Conservation (phyloP, 352 stramenopile species). For the Globisporangium iwayamae region DNA sequence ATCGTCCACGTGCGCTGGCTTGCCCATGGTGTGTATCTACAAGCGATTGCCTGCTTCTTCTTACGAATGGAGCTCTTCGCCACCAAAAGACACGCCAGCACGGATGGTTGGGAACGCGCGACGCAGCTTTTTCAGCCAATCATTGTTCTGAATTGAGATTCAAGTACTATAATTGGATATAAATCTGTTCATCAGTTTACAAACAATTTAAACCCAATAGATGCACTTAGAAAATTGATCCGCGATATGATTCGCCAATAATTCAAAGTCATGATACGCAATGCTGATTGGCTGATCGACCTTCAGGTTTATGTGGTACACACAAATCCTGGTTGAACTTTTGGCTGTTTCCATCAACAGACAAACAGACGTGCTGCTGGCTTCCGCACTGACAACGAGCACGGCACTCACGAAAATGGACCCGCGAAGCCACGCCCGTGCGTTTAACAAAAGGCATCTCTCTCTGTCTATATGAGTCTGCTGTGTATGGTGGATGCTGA, state of each 20-base stretch:
- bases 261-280: neutral
- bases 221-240: too few species aligned
- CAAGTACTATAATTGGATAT: neutral
- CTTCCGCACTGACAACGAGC: neutral
- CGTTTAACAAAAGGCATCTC: neutral
- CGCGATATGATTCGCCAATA: conserved; percentile 1
- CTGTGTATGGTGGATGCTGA: neutral
- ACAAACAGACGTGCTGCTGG: neutral
- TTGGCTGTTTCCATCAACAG: conserved; percentile 21
- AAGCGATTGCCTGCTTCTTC: conserved; percentile 5
- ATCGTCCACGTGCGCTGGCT: conserved; percentile 36
- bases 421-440: conserved; percentile 3
- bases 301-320: too few species aligned
- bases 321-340: conserved; percentile 11
- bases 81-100: conserved; percentile 22
- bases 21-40: conserved; percentile 26
- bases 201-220: too few species aligned
- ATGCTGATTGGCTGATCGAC: neutral
- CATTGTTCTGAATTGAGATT: neutral
- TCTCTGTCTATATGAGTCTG: neutral
- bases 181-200: neutral
- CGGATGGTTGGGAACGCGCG: conserved; percentile 20
- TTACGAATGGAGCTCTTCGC: conserved; percentile 12
- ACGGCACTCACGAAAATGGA: conserved; percentile 11
- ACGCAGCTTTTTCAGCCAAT: conserved; percentile 12